phyloP scores from a whole-genome alignment of 768 basidiomycete species.

The Sporobolomyces phaffii region DNA sequence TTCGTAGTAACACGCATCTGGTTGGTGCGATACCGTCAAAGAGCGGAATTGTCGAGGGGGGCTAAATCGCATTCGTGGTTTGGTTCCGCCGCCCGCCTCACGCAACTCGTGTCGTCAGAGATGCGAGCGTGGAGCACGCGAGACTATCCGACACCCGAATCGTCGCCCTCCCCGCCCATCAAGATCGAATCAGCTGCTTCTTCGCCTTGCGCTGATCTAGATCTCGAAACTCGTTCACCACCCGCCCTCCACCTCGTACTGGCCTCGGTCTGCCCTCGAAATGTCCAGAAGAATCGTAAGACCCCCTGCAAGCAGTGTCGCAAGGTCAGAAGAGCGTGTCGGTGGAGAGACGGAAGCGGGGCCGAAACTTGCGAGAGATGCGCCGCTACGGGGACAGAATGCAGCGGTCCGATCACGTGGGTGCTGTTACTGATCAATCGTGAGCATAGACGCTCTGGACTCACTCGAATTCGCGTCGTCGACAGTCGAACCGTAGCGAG shows the following conservation, averaged over 20 bases:
- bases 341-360: background rate
- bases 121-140: too few species aligned
- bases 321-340: slow-evolving; percentile 2
- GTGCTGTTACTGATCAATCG: background rate
- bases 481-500: background rate
- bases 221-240: background rate
- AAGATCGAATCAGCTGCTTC: too few species aligned
- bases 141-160: too few species aligned
- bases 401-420: slow-evolving; percentile 4
- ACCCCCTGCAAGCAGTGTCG: slow-evolving; percentile 2
- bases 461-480: background rate
- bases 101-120: too few species aligned
- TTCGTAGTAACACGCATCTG: too few species aligned
- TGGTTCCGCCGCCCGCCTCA: too few species aligned
- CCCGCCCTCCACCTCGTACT: background rate
- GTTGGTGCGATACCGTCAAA: too few species aligned
- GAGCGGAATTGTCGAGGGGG: too few species aligned
- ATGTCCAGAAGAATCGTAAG: background rate
- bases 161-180: too few species aligned
- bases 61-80: too few species aligned
- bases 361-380: slow-evolving; percentile 4
- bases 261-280: background rate
- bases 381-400: background rate
- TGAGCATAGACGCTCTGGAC: background rate
- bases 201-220: background rate